A percentile compares a stretch with the other conserved stretches of the same genome.
Conservation (phyloP, 306 rosid species). For the Gastrolobium villosum region DNA sequence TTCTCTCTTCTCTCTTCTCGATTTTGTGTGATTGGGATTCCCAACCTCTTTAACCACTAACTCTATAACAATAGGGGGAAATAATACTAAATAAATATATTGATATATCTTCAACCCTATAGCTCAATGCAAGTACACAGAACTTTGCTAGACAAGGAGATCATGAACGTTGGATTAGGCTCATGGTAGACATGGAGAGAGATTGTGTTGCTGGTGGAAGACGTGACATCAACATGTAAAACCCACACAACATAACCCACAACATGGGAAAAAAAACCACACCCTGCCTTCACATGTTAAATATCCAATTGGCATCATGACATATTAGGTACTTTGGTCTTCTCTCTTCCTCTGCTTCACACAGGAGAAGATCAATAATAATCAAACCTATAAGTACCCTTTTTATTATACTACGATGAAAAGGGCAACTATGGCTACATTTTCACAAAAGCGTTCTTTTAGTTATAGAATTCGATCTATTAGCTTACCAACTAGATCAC, state of each 20-base stretch:
- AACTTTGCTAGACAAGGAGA: conserved; percentile 42
- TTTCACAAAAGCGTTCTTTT: conserved; percentile 57
- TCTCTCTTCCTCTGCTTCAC: not conserved
- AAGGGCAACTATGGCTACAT: conserved; percentile 52
- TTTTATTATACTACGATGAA: conserved; percentile 40
- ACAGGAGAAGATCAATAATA: not conserved
- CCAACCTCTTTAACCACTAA: conserved; percentile 29
- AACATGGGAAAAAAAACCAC: conserved; percentile 28
- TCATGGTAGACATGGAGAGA: conserved; percentile 34
- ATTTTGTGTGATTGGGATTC: too few species aligned
- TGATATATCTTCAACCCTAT: conserved; percentile 12
- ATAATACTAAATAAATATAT: not conserved
- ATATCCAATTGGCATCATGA: conserved; percentile 34
- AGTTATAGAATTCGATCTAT: conserved; percentile 60
- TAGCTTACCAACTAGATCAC: conserved; percentile 80
- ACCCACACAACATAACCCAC: conserved; percentile 51
- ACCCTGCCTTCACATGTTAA: conserved; percentile 54
- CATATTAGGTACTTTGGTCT: conserved; percentile 32
- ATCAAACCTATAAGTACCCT: not conserved
- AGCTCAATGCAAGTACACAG: conserved; percentile 36
- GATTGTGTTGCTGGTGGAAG: conserved; percentile 43
- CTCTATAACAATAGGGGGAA: not conserved
- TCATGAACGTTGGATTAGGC: conserved; percentile 49
- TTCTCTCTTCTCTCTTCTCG: too few species aligned
- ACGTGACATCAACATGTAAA: conserved; percentile 52